Evolutionary conservation across 192 early-diverging fungal genomes (phyloP), one percentile per base, ranked within the genome.

Genomic region (Funneliformis geosporum): DNA sequence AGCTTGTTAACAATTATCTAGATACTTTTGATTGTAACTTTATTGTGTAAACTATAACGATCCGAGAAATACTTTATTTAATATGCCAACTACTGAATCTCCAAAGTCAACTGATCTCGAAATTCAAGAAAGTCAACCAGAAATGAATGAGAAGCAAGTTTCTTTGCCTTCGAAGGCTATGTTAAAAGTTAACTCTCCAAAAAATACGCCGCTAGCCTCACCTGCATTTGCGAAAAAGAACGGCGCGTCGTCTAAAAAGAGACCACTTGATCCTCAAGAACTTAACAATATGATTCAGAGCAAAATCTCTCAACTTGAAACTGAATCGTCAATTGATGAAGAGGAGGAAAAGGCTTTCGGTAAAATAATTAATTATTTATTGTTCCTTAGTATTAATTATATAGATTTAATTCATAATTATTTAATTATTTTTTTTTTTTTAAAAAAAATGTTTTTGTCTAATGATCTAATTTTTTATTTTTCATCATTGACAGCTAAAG

Each of bases 321-420:
- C 80, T 10, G 85, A 87, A 60, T 74, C 86, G 25, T 42, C 68
- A 27, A 47, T 73, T n/a, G 84, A 90, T 60, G 90, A 90, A 18
- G 90, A 91, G 66, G 90, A 91, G 39, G 90, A 91, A 61, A 85
- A 86, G 47, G 84, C 82, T 0, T 83, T 91, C 38, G 89, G 90
- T 91, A 81, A 21, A 80, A 61, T 21, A 11, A 27, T n/a, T 44
- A 12, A 28, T 42, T 9, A 27, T 28, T 27, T 27, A 0, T 11
- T 12, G 27, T 28, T 28, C 61, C 27, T 8, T 28, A 7, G 27
- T 9, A 33, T 11, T 28, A 28, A 25, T 8, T 27, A 28, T 33
- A 14, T n/a, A n/a, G n/a, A n/a, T n/a, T n/a, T n/a, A n/a, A n/a
- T 14, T 55, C 18, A 55, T 55, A 55, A 55, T 65, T 65, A 65